Percentiles rank a stretch among this genome's conserved stretches.
Evolutionary conservation across 495 filamentous ascomycete species (phyloP).

Genomic region (Pseudevernia furfuracea): DNA sequence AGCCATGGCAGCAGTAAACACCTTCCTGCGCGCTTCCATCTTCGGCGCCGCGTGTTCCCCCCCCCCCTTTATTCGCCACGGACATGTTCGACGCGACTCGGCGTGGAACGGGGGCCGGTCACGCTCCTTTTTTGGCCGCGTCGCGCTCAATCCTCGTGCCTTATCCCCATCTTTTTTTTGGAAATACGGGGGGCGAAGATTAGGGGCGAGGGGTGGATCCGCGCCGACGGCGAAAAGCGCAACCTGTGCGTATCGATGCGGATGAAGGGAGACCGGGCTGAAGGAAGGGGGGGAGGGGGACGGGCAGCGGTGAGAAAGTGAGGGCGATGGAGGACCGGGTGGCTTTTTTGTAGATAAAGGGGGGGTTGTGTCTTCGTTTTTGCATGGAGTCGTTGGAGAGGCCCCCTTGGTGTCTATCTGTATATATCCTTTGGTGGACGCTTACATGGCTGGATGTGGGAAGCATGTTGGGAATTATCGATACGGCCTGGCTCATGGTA

Average conservation of each 20-base stretch:
- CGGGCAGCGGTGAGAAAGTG: background rate
- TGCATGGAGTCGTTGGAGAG: background rate
- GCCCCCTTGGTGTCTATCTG: too few species aligned
- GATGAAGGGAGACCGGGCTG: background rate
- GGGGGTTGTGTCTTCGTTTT: too few species aligned
- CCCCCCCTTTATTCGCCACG: slow-evolving; percentile 68
- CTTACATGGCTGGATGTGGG: background rate
- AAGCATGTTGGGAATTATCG: accelerated
- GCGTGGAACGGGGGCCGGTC: slow-evolving; percentile 68
- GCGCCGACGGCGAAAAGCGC: slow-evolving; percentile 47
- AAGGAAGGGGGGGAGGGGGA: too few species aligned
- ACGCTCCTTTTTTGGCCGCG: slow-evolving; percentile 70
- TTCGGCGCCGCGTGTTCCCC: slow-evolving; percentile 72
- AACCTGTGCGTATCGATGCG: background rate
- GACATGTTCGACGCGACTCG: slow-evolving; percentile 75
- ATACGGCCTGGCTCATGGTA: background rate
- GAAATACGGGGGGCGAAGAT: slow-evolving; percentile 56
- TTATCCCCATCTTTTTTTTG: slow-evolving; percentile 64
- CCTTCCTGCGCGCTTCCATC: slow-evolving; percentile 73
- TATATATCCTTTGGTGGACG: background rate
- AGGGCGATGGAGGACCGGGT: background rate
- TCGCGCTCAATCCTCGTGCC: slow-evolving; percentile 63
- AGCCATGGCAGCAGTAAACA: slow-evolving; percentile 83
- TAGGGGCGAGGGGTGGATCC: slow-evolving; percentile 56
- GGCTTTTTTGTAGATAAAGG: too few species aligned